These are phyloP conservation scores for Colletotrichum caudatum DNA, from an alignment of 2,329 filamentous ascomycete species.

Conservation along the genomic window DNA sequence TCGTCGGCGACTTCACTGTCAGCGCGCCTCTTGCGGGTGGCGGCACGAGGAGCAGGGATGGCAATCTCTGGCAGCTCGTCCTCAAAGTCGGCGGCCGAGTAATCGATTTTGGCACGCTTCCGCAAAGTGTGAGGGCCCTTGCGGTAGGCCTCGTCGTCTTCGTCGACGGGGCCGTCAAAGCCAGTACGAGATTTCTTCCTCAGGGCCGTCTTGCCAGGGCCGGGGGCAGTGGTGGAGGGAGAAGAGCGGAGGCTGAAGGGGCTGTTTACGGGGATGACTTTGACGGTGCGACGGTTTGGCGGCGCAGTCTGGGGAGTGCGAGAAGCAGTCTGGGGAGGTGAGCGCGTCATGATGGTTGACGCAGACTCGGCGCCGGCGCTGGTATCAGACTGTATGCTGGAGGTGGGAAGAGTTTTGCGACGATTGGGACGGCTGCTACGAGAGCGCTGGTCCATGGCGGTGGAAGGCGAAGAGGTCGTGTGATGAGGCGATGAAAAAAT, in stretches of 20 bases:
- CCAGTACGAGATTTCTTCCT: constrained; percentile 40
- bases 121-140: constrained; percentile 71
- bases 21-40: constrained; percentile 48
- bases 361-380: constrained; percentile 30
- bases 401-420: constrained; percentile 36
- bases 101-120: constrained; percentile 68
- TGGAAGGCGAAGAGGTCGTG: background rate
- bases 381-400: constrained; percentile 37
- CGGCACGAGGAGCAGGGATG: constrained; percentile 44
- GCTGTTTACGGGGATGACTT: constrained; percentile 29
- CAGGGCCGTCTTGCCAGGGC: constrained; percentile 29
- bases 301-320: constrained; percentile 42
- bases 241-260: constrained; percentile 33
- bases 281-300: constrained; percentile 35
- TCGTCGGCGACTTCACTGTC: constrained; percentile 44
- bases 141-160: constrained; percentile 62
- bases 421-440: constrained; percentile 32
- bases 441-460: constrained; percentile 33
- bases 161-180: constrained; percentile 47
- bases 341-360: constrained; percentile 38
- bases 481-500: constrained; percentile 1
- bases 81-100: constrained; percentile 65
- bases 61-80: constrained; percentile 55
- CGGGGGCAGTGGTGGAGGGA: constrained; percentile 21
- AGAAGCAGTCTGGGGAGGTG: constrained; percentile 31